A percentile compares a stretch with the other conserved stretches of the same genome.
phyloP scores from a whole-genome alignment of 1,284 basidiomycete species.

The Heliocybe sulcata region DNA sequence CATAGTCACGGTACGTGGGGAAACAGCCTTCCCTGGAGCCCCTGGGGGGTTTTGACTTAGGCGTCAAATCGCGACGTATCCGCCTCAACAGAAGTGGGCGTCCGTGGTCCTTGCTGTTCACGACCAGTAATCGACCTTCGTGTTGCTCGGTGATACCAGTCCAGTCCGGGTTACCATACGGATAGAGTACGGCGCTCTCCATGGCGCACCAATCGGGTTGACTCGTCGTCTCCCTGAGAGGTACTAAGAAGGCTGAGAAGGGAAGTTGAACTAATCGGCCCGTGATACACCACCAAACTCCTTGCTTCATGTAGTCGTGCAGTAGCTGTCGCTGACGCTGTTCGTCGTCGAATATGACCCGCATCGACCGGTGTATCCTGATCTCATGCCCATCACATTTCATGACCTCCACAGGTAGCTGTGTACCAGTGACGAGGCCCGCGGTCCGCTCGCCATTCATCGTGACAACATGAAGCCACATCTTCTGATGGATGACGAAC shows the following conservation, averaged over 20 bases:
- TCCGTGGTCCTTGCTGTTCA: constrained; percentile 47
- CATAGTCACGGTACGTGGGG: constrained; percentile 56
- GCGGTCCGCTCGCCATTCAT: constrained; percentile 40
- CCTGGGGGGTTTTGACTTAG: constrained; percentile 42
- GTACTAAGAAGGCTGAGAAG: constrained; percentile 56
- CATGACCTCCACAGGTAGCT: constrained; percentile 40
- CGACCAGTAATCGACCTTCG: constrained; percentile 39
- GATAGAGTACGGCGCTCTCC: constrained; percentile 35
- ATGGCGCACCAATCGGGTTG: constrained; percentile 54
- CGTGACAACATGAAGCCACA: constrained; percentile 56
- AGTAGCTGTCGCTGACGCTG: constrained; percentile 39
- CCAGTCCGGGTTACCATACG: constrained; percentile 50
- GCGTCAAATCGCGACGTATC: constrained; percentile 58
- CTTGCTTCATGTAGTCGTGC: constrained; percentile 53
- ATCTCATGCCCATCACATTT: constrained; percentile 27
- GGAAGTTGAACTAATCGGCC: constrained; percentile 41
- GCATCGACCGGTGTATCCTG: constrained; percentile 27
- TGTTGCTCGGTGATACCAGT: constrained; percentile 35
- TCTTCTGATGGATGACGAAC: constrained; percentile 47
- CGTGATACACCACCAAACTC: constrained; percentile 59
- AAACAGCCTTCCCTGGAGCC: constrained; percentile 40
- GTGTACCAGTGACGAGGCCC: constrained; percentile 56
- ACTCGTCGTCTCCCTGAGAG: constrained; percentile 33
- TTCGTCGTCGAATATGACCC: constrained; percentile 34
- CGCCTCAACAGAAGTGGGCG: constrained; percentile 46